Percentiles rank a stretch among this genome's conserved stretches.
phyloP scores from a whole-genome alignment of 352 stramenopile species.

The Globisporangium echinulatum region DNA sequence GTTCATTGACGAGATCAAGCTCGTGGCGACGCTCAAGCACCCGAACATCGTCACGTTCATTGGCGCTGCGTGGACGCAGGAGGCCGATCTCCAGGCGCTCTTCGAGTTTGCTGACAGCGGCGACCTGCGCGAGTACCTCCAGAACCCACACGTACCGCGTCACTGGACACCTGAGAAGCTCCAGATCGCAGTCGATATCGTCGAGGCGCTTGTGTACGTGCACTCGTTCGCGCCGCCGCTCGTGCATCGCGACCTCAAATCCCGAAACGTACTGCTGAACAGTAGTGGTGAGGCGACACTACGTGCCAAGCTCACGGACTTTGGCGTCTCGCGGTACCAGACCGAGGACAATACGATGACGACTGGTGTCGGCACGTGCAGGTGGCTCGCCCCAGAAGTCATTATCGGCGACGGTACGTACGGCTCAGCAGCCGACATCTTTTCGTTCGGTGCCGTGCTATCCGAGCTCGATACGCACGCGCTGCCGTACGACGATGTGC shows the following conservation, averaged over 20 bases:
- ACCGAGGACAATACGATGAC: not conserved
- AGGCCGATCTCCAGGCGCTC: too few species aligned
- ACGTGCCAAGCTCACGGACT: conserved; percentile 18
- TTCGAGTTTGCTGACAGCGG: too few species aligned
- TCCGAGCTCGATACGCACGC: conserved; percentile 50
- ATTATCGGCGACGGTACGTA: conserved; percentile 40
- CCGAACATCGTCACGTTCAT: conserved; percentile 60
- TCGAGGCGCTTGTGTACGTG: conserved; percentile 59
- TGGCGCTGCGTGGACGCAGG: conserved; percentile 45
- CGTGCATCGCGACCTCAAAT: too few species aligned
- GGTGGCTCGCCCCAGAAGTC: conserved; percentile 54
- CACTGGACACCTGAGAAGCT: conserved; percentile 42
- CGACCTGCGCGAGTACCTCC: conserved; percentile 5
- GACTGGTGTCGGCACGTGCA: too few species aligned
- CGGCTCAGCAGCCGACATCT: conserved; percentile 44
- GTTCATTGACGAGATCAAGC: conserved; percentile 71
- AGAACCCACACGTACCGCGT: conserved; percentile 10
- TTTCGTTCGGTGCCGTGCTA: conserved; percentile 52
- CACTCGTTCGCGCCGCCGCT: conserved; percentile 48
- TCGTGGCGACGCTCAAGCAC: conserved; percentile 52
- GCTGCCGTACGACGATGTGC: conserved; percentile 41
- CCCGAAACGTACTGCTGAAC: too few species aligned
- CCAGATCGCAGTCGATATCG: conserved; percentile 44
- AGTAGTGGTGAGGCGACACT: too few species aligned
- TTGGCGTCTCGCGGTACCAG: conserved; percentile 14